Percentiles rank a stretch among this genome's conserved stretches.
phyloP scores from a whole-genome alignment of 2,329 filamentous ascomycete species.

The Raffaelea arxii region DNA sequence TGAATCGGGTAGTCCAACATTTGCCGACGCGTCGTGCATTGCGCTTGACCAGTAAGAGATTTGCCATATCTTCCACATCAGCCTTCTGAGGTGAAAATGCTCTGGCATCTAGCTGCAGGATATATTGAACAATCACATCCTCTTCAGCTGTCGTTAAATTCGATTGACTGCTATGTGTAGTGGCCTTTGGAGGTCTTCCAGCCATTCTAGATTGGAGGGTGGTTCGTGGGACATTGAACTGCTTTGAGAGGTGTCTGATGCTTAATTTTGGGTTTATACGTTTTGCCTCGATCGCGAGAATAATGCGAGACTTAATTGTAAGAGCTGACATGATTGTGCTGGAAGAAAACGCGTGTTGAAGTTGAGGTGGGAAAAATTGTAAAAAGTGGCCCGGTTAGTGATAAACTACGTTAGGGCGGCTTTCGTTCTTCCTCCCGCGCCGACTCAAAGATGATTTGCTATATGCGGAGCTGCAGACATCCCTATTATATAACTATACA shows the following conservation, averaged over 20 bases:
- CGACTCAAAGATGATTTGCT: too few species aligned
- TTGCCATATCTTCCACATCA: conserved; percentile 1
- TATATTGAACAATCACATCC: background rate
- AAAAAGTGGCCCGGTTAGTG: too few species aligned
- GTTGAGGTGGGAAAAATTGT: too few species aligned
- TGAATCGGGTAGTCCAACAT: conserved; percentile 17
- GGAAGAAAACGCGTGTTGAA: too few species aligned
- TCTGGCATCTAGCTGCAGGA: background rate
- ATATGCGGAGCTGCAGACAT: too few species aligned
- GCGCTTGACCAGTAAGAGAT: background rate
- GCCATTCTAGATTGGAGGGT: background rate
- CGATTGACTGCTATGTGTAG: background rate
- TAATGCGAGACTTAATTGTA: background rate
- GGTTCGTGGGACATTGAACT: background rate
- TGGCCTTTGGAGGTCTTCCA: background rate
- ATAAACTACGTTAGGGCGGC: too few species aligned
- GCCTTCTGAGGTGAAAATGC: background rate
- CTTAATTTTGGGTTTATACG: background rate
- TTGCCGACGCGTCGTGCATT: background rate
- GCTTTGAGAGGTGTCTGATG: background rate
- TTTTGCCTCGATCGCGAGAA: background rate
- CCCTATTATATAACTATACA: too few species aligned
- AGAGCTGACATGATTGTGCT: background rate
- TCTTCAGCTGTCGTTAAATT: background rate
- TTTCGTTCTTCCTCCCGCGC: too few species aligned